These are phyloP conservation scores for Pyrus pyrifolia DNA, from an alignment of 306 rosid species.

Conservation along the genomic window DNA sequence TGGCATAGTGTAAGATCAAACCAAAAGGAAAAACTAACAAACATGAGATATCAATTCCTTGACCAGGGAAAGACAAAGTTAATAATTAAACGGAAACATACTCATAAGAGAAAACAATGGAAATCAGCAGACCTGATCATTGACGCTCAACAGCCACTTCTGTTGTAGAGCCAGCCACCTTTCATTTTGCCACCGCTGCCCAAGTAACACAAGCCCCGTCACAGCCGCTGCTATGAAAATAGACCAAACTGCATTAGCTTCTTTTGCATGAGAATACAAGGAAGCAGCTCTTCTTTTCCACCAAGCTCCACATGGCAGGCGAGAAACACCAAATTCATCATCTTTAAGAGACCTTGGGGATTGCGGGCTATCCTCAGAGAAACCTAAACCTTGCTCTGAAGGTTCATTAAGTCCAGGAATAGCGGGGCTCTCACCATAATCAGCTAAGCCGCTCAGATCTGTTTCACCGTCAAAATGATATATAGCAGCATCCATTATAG, in stretches of 20 bases:
- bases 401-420: slow-evolving; percentile 34
- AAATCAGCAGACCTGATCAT: slow-evolving; percentile 42
- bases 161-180: slow-evolving; percentile 67
- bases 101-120: neutral
- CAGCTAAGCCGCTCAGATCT: slow-evolving; percentile 28
- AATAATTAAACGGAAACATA: neutral
- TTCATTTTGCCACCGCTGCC: slow-evolving; percentile 91
- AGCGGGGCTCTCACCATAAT: slow-evolving; percentile 37
- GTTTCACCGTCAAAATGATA: slow-evolving; percentile 49
- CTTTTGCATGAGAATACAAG: slow-evolving; percentile 81
- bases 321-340: slow-evolving; percentile 28
- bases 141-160: slow-evolving; percentile 57
- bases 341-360: slow-evolving; percentile 37
- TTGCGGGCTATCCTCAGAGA: slow-evolving; percentile 32
- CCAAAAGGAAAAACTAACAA: neutral
- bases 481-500: slow-evolving; percentile 37
- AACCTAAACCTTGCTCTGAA: slow-evolving; percentile 35
- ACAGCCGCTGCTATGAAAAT: slow-evolving; percentile 85
- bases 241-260: slow-evolving; percentile 84
- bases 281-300: slow-evolving; percentile 92
- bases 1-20: neutral
- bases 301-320: slow-evolving; percentile 92
- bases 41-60: neutral
- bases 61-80: neutral
- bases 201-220: slow-evolving; percentile 74